Base-by-base conservation (phyloP, 805 yeast genomes). In the Yarrowia deformans region DNA sequence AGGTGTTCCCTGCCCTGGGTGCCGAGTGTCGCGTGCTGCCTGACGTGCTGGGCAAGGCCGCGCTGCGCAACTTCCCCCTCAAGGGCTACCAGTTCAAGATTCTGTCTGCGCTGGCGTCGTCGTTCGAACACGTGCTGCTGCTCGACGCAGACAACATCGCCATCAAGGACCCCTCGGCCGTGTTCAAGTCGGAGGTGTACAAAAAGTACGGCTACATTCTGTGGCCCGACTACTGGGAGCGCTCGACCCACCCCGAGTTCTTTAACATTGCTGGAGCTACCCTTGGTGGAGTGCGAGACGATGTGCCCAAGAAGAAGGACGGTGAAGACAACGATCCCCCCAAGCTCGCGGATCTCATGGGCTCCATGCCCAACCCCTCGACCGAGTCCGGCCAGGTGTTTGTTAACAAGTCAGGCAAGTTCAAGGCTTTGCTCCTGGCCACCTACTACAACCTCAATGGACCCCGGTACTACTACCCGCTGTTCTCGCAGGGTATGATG, bases 151-250 rank as follows among this genome's bases (percentile, higher is more conserved):
- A 91, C 77, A 87, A 89, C 72, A 83, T 88, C 70, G 93, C 96
- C 0, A 84, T 89, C 2, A 83, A 82, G 73, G 83, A 87, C 13
- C 89, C 94, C 2, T 90, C 87, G 72, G 76, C 77, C 19, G 75
- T 90, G 29, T 89, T 91, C 75, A 79, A 79, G 4, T 77, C 84
- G 13, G 86, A 87, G 55, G 87, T 91, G 0, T 91, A 84, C 78
- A 71, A 74, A 18, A 76, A 82, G 13, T 79, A 81, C 70, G 86
- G 88, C 70, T 78, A 86, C 76, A 78, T 88, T 34, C 77, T 87
- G 34, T 91, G 96, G 94, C 96, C 97, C 1, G 97, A 91, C 78
- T 91, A 88, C 77, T 91, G 97, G 97, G 85, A 88, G 77, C 83
- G 97, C 72, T 87, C 93, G 8, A 90, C 93, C 1, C 85, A 90